Conservation (phyloP, 345 rosid species). For the Psidium friedrichsthalianum region DNA sequence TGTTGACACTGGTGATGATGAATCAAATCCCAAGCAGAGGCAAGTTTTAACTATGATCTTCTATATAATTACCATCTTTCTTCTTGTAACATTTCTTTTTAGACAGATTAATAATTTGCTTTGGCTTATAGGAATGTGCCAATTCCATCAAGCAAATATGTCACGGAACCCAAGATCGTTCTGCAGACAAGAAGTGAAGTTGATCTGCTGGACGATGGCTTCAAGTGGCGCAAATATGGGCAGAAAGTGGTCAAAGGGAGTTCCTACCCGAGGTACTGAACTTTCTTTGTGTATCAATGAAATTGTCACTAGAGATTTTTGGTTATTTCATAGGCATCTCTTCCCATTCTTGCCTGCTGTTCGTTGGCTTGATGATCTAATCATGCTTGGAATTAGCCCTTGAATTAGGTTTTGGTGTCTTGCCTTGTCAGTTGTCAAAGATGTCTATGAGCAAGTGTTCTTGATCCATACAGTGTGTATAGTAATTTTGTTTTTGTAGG, state of each 20-base stretch:
- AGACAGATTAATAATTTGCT: background rate
- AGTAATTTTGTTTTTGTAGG: background rate
- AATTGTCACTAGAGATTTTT: background rate
- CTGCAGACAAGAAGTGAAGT: conserved; percentile 98
- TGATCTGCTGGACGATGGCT: conserved; percentile 96
- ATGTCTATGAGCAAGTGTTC: background rate
- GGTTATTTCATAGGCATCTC: background rate
- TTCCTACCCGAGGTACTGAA: conserved; percentile 80
- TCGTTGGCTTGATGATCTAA: background rate
- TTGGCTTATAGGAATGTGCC: background rate
- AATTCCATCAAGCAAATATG: conserved; percentile 53
- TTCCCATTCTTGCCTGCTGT: background rate
- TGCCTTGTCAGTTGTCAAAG: background rate
- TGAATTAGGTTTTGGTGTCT: background rate
- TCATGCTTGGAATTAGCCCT: background rate
- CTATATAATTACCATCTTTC: background rate
- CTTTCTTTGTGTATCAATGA: background rate
- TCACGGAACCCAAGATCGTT: conserved; percentile 77
- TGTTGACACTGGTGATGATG: conserved; percentile 28
- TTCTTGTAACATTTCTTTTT: background rate
- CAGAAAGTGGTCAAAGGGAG: conserved; percentile 99
- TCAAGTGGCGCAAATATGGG: conserved; percentile 97
- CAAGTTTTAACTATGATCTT: conserved; percentile 5
- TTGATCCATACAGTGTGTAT: background rate
- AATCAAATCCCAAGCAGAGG: conserved; percentile 73